phyloP scores from a whole-genome alignment of 1,284 basidiomycete species.

The Irpex sp. region DNA sequence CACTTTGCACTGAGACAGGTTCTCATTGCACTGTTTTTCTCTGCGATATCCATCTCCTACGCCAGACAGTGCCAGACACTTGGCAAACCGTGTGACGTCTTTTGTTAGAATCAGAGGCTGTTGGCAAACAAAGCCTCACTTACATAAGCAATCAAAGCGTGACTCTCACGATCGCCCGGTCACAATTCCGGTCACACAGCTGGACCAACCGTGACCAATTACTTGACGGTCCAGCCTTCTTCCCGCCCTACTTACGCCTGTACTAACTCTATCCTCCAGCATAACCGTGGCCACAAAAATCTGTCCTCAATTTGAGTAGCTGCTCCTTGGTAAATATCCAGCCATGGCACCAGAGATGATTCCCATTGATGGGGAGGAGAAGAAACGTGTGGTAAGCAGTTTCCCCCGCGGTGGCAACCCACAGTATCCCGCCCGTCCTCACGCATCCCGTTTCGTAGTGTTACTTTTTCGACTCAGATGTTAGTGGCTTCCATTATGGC shows the following conservation, averaged over 20 bases:
- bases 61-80: too few relatives aligned
- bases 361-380: slow-evolving; percentile 68
- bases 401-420: slow-evolving; percentile 19
- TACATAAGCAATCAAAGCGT: not conserved
- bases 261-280: not conserved
- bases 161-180: slow-evolving; percentile 5
- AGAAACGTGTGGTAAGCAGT: slow-evolving; percentile 77
- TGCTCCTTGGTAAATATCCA: not conserved
- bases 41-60: too few relatives aligned
- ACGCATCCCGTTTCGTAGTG: slow-evolving; percentile 50
- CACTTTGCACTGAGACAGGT: too few relatives aligned
- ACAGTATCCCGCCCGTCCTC: not conserved
- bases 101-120: slow-evolving; percentile 20
- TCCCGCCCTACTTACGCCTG: too few relatives aligned
- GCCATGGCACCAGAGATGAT: slow-evolving; percentile 54
- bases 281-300: not conserved
- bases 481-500: slow-evolving; percentile 98
- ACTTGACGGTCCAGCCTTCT: not conserved
- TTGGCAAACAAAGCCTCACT: slow-evolving; percentile 20
- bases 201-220: not conserved
- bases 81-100: slow-evolving; percentile 8
- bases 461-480: slow-evolving; percentile 98
- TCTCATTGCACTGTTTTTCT: not conserved
- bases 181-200: slow-evolving; percentile 12
- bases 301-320: not conserved